Conservation (phyloP, 306 rosid species). For the Vigna radiata region DNA sequence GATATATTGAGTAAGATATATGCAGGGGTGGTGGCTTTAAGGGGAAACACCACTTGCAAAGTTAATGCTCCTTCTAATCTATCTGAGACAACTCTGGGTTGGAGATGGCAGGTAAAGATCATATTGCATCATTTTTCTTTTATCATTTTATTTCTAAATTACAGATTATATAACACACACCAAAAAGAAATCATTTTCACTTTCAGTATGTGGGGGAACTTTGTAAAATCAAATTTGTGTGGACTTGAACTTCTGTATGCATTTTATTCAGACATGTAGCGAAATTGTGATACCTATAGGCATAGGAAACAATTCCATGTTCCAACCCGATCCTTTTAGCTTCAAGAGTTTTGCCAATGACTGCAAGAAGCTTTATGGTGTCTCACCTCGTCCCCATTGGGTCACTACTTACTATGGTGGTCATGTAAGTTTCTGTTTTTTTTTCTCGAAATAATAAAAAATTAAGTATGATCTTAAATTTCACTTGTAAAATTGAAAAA, state of each 20-base stretch:
- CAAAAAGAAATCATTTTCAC: neutral
- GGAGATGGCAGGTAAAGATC: constrained; percentile 83
- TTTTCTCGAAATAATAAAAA: neutral
- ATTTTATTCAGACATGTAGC: constrained; percentile 54
- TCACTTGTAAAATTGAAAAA: no score
- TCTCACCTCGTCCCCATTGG: constrained; percentile 72
- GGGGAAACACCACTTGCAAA: constrained; percentile 57
- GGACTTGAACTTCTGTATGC: neutral
- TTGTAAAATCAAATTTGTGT: neutral
- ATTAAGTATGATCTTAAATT: no score
- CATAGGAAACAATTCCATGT: constrained; percentile 57
- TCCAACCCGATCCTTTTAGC: constrained; percentile 44
- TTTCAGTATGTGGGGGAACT: neutral
- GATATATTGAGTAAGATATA: constrained; percentile 57
- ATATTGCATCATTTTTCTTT: neutral
- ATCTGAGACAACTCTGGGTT: constrained; percentile 56
- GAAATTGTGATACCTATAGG: constrained; percentile 50
- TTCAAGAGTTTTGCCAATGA: neutral
- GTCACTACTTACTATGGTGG: constrained; percentile 71
- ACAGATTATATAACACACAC: no score
- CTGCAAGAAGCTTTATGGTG: constrained; percentile 54
- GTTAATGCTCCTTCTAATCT: constrained; percentile 43
- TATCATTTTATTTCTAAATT: neutral
- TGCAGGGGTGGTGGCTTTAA: constrained; percentile 63
- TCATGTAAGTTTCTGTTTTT: constrained; percentile 56